Percentiles rank a stretch among this genome's conserved stretches.
Evolutionary conservation across 1,139 yeast genomes (phyloP).

Genomic region (Eremothecium gossypii): DNA sequence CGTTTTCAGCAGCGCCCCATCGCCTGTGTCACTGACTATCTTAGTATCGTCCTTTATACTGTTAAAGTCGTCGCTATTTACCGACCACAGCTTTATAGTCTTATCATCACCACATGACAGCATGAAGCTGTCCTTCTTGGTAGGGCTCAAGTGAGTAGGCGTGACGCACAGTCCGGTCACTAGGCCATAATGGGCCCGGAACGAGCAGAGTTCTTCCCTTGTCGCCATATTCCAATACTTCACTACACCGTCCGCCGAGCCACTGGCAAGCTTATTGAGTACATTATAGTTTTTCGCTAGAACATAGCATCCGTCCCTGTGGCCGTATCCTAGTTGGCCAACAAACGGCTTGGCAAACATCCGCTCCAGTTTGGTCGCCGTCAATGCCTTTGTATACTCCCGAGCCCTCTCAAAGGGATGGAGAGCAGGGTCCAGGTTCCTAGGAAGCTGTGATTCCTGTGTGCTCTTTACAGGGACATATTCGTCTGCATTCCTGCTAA

Average conservation of each 20-base stretch:
- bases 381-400: slow-evolving; percentile 89
- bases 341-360: slow-evolving; percentile 97
- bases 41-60: slow-evolving; percentile 26
- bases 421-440: slow-evolving; percentile 87
- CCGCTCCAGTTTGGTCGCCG: slow-evolving; percentile 90
- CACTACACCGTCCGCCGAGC: slow-evolving; percentile 90
- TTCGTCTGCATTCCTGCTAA: slow-evolving; percentile 80
- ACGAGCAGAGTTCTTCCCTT: slow-evolving; percentile 63
- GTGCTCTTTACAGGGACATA: slow-evolving; percentile 88
- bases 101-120: slow-evolving; percentile 90
- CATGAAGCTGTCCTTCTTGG: slow-evolving; percentile 48
- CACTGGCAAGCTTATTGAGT: slow-evolving; percentile 74
- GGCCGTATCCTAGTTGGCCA: slow-evolving; percentile 92
- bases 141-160: slow-evolving; percentile 20
- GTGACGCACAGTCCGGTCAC: slow-evolving; percentile 74
- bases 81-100: slow-evolving; percentile 76
- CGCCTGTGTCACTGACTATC: slow-evolving; percentile 11
- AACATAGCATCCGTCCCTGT: slow-evolving; percentile 88
- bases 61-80: slow-evolving; percentile 35
- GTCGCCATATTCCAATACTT: slow-evolving; percentile 84
- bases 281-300: slow-evolving; percentile 70
- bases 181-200: slow-evolving; percentile 86
- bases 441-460: slow-evolving; percentile 77
- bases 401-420: slow-evolving; percentile 97
- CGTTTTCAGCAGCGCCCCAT: slow-evolving; percentile 55